A percentile compares a stretch with the other conserved stretches of the same genome.
Conservation (phyloP, 1,139 yeast species). For the Nakaseomyces glabratus region DNA sequence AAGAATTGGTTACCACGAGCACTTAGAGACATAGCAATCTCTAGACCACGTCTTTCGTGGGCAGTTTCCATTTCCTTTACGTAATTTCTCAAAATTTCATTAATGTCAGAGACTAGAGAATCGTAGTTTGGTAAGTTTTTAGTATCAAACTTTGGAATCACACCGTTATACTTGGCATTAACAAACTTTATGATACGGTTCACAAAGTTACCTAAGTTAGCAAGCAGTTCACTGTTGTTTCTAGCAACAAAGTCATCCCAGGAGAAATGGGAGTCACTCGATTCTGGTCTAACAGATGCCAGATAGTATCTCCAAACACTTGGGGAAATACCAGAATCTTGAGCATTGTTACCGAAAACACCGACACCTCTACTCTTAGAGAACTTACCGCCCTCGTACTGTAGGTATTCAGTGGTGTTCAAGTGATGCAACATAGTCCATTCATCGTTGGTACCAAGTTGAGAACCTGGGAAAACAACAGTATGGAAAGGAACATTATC, state of each 20-base stretch:
- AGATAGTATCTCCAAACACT: slow-evolving; percentile 97
- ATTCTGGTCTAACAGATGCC: slow-evolving; percentile 88
- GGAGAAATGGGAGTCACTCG: slow-evolving; percentile 91
- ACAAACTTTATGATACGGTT: slow-evolving; percentile 88
- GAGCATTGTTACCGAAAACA: slow-evolving; percentile 95
- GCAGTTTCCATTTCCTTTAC: slow-evolving; percentile 67
- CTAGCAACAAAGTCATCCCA: slow-evolving; percentile 94
- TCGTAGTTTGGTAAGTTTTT: slow-evolving; percentile 42
- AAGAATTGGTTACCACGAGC: slow-evolving; percentile 90
- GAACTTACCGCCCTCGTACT: slow-evolving; percentile 96
- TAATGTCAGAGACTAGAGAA: slow-evolving; percentile 48
- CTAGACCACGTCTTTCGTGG: slow-evolving; percentile 80
- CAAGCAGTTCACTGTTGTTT: slow-evolving; percentile 86
- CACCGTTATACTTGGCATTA: slow-evolving; percentile 85
- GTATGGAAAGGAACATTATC: slow-evolving; percentile 98
- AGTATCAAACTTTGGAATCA: slow-evolving; percentile 56
- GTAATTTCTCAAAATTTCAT: slow-evolving; percentile 52
- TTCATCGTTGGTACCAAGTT: slow-evolving; percentile 74
- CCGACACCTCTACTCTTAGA: slow-evolving; percentile 95
- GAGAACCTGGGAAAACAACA: slow-evolving; percentile 91
- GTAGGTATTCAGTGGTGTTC: slow-evolving; percentile 91
- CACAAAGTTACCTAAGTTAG: slow-evolving; percentile 93
- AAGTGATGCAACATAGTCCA: slow-evolving; percentile 92
- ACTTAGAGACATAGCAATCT: slow-evolving; percentile 81
- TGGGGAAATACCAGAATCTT: slow-evolving; percentile 81